Base-by-base conservation (phyloP, 75 land plant genomes). In the Sequoiadendron giganteum region DNA sequence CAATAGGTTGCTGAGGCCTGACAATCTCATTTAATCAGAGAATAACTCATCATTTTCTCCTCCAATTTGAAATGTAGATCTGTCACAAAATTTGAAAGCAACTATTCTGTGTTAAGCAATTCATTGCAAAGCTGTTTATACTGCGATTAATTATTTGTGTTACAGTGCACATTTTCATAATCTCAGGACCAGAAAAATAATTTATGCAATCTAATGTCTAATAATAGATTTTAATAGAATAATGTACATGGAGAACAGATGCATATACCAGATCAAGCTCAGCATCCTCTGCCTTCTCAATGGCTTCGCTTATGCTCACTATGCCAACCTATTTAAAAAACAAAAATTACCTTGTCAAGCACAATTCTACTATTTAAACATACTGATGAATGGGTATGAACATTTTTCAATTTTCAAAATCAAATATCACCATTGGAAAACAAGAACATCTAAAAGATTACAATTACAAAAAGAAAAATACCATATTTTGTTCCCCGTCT, bases 211-310 rank as follows among this genome's bases (percentile, higher is more conserved):
- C 28, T 54, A 85, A 13, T 0, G 43, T 70, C 28, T 18, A 49
- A 6, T 19, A 16, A 56, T 72, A 32, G 40, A 45, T 21, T 61
- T 21, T 21, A 45, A 88, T 11, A 47, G 25, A 21, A 25, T 88
- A 28, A 65, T 43, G 36, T 73, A 88, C 16, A 78, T 56, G 43
- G n/a, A 87, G 47, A 79, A 52, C 32, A 70, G 8, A 87, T 86
- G 54, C 49, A 73, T 86, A 72, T 61, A 96, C 96, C 91, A 96
- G 87, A 56, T 95, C 92, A 85, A 95, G 95, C 55, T 91, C 95
- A 81, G 97, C 95, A 75, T 92, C 92, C 70, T 91, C 92, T 30
- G 96, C 95, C 93, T 91, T 94, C 86, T 89, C 91, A 85, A 95
- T 82, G 34, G 97, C 96, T 88, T 95, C 87, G 79, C 39, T 81